Percentiles rank a stretch among this genome's conserved stretches.
phyloP scores from a whole-genome alignment of 2,329 filamentous ascomycete species.

The Scortechinia acanthostroma region DNA sequence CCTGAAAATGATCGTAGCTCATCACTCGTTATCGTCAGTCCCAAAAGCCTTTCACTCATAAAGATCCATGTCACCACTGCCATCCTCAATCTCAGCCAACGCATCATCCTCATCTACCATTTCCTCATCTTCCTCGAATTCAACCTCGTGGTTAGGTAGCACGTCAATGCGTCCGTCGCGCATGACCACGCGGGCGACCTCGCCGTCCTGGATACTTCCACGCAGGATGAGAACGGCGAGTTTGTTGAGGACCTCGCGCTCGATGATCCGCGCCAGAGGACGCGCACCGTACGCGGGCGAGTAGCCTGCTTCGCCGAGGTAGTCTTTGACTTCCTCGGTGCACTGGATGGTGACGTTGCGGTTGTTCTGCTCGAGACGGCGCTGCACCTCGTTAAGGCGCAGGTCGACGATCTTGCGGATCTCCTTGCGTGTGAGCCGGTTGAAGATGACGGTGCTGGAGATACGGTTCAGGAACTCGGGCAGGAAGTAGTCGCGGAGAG shows the following conservation, averaged over 20 bases:
- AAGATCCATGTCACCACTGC: slow-evolving; percentile 47
- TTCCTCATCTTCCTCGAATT: slow-evolving; percentile 41
- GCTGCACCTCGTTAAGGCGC: slow-evolving; percentile 81
- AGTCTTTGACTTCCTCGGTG: slow-evolving; percentile 80
- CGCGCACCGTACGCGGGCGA: slow-evolving; percentile 91
- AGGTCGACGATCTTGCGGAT: slow-evolving; percentile 95
- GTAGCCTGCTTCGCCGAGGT: slow-evolving; percentile 84
- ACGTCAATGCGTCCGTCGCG: slow-evolving; percentile 75
- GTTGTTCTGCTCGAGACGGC: slow-evolving; percentile 76
- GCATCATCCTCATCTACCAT: slow-evolving; percentile 69
- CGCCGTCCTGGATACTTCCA: slow-evolving; percentile 77
- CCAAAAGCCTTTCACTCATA: not conserved
- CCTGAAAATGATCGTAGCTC: slow-evolving; percentile 1
- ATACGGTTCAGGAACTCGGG: slow-evolving; percentile 99
- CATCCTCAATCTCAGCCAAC: slow-evolving; percentile 58
- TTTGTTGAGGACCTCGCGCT: slow-evolving; percentile 92
- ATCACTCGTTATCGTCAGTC: not conserved
- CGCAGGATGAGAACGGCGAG: slow-evolving; percentile 86
- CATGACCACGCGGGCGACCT: slow-evolving; percentile 72
- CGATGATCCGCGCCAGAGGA: slow-evolving; percentile 80
- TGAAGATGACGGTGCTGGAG: slow-evolving; percentile 94
- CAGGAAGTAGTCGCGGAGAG: slow-evolving; percentile 90
- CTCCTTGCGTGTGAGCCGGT: slow-evolving; percentile 80
- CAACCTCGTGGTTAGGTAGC: slow-evolving; percentile 65
- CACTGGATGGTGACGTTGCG: slow-evolving; percentile 82